These are phyloP conservation scores for Pouteria glomerata DNA, from an alignment of 148 eudicot genomes.

Conservation along the genomic window DNA sequence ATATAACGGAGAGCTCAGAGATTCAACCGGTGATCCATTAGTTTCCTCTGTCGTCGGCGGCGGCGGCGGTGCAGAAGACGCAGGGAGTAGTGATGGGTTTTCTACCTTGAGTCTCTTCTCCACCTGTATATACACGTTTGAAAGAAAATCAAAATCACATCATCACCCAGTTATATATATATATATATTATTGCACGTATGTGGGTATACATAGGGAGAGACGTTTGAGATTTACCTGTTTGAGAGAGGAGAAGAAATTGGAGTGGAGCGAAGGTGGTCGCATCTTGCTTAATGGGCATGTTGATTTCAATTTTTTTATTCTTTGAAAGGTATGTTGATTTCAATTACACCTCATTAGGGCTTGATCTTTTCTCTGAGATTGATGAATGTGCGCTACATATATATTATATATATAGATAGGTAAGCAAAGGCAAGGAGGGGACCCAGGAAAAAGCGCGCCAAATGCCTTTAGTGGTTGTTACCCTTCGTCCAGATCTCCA, in stretches of 20 bases:
- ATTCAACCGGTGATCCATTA: constrained; percentile 23
- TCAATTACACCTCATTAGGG: too few relatives aligned
- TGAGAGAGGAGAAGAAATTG: constrained; percentile 74
- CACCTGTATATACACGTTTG: constrained; percentile 26
- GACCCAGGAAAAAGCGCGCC: background rate
- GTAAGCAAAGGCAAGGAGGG: too few relatives aligned
- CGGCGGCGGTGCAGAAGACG: constrained; percentile 10
- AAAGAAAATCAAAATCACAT: background rate
- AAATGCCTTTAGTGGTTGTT: too few relatives aligned
- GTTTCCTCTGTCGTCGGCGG: constrained; percentile 20
- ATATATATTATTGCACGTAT: too few relatives aligned
- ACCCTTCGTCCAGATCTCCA: too few relatives aligned
- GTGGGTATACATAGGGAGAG: background rate
- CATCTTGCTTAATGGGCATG: constrained; percentile 11
- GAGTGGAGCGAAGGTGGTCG: constrained; percentile 28
- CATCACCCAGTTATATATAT: background rate
- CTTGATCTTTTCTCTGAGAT: too few relatives aligned
- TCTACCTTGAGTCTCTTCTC: constrained; percentile 82
- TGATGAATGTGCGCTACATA: too few relatives aligned
- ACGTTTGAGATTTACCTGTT: constrained; percentile 35
- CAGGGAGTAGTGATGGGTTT: constrained; percentile 13
- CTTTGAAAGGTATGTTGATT: too few relatives aligned
- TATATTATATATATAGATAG: too few relatives aligned
- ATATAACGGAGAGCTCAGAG: constrained; percentile 56
- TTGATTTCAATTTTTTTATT: background rate